A percentile compares a stretch with the other conserved stretches of the same genome.
These are phyloP conservation scores for Aspergillus diversus DNA, from an alignment of 495 filamentous ascomycete genomes.

Conservation along the genomic window DNA sequence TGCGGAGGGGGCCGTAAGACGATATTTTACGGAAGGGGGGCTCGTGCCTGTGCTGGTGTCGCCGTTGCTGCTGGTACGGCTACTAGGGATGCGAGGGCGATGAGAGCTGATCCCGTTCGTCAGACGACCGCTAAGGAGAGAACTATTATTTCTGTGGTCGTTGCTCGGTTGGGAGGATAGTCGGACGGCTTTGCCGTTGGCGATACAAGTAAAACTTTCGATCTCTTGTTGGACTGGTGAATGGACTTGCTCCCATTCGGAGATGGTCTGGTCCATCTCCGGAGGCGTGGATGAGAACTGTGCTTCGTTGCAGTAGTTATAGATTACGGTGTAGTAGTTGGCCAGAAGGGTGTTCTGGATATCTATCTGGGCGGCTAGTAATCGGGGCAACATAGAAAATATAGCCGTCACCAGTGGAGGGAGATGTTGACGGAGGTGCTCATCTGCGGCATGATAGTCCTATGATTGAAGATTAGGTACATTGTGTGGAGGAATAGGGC, in stretches of 20 bases:
- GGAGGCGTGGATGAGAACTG: conserved; percentile 75
- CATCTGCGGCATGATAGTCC: conserved; percentile 83
- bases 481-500: neutral
- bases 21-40: conserved; percentile 6
- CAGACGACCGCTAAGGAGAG: conserved; percentile 23
- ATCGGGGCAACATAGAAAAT: conserved; percentile 77
- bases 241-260: conserved; percentile 69
- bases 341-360: conserved; percentile 84
- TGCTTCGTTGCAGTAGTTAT: conserved; percentile 74
- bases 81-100: neutral
- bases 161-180: conserved; percentile 55
- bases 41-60: neutral
- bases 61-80: conserved; percentile 11
- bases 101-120: conserved; percentile 5
- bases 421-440: conserved; percentile 73
- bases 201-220: conserved; percentile 72
- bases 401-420: conserved; percentile 75
- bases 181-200: conserved; percentile 75
- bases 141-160: conserved; percentile 39
- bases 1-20: conserved; percentile 25
- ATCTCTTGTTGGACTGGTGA: conserved; percentile 67
- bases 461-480: conserved; percentile 34
- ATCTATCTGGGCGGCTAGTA: conserved; percentile 73
- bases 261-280: conserved; percentile 70
- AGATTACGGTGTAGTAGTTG: conserved; percentile 81